A percentile compares a stretch with the other conserved stretches of the same genome.
phyloP scores from a whole-genome alignment of 306 rosid genomes.

The Fragaria ananassa region DNA sequence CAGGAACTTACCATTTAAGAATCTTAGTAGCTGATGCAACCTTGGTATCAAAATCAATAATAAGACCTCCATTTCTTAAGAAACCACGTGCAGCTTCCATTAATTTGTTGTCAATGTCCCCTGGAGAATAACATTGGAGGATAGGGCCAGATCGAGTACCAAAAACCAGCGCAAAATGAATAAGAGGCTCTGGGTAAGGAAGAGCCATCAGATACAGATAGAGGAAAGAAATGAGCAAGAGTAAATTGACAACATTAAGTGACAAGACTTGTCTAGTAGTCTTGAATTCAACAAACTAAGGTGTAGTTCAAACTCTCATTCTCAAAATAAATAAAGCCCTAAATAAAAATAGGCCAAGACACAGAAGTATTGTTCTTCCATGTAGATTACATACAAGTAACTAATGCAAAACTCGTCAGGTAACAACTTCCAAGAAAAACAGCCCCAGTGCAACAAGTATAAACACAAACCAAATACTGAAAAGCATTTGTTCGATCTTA shows the following conservation, averaged over 20 bases:
- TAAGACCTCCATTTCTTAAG: conserved; percentile 64
- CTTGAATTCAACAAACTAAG: not conserved
- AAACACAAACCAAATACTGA: not conserved
- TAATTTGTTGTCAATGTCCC: conserved; percentile 66
- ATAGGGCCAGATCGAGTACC: conserved; percentile 83
- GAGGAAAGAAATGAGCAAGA: conserved; percentile 13
- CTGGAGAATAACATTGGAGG: conserved; percentile 76
- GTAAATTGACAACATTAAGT: not conserved
- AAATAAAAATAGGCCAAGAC: not conserved
- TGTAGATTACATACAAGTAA: not conserved
- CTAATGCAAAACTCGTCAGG: not conserved
- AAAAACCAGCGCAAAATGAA: conserved; percentile 71
- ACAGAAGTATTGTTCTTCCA: not conserved
- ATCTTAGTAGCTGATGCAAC: conserved; percentile 55
- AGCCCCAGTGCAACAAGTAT: not conserved
- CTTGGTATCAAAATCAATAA: conserved; percentile 48
- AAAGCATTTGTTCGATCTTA: conserved; percentile 23
- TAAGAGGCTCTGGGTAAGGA: conserved; percentile 81
- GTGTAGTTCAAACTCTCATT: not conserved
- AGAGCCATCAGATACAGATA: conserved; percentile 60
- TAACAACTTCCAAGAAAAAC: not conserved
- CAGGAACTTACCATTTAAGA: conserved; percentile 68
- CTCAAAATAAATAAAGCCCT: not conserved
- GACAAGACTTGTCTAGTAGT: not conserved
- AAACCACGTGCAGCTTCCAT: conserved; percentile 65